Evolutionary conservation across 306 rosid species (phyloP).

Genomic region (Prunus mira): DNA sequence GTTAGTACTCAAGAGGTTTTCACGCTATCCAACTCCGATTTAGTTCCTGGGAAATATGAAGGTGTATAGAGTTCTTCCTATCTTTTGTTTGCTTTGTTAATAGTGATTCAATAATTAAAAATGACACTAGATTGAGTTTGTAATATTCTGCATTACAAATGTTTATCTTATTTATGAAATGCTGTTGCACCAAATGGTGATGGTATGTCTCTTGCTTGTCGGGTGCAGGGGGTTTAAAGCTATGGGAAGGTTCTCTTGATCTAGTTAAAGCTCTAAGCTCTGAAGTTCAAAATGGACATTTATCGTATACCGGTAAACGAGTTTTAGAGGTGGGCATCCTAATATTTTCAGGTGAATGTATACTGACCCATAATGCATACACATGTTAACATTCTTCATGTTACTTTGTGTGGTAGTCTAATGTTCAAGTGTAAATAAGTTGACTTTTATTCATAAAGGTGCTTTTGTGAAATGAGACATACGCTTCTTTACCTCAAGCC

Average conservation of each 20-base stretch:
- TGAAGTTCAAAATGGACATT: conserved; percentile 44
- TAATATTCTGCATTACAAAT: neutral
- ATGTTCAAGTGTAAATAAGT: neutral
- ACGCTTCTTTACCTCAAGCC: neutral
- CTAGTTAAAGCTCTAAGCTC: conserved; percentile 66
- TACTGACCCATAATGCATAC: neutral
- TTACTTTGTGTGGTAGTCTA: neutral
- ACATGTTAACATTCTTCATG: neutral
- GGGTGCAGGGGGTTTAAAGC: too few species aligned
- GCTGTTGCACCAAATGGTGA: too few species aligned
- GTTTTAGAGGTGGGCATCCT: conserved; percentile 77
- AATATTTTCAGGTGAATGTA: conserved; percentile 31
- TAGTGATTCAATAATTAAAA: neutral
- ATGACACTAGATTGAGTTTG: neutral
- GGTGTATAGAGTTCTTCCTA: conserved; percentile 36
- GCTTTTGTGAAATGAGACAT: neutral
- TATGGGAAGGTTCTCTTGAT: conserved; percentile 25
- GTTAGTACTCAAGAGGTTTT: conserved; percentile 81
- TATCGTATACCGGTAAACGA: conserved; percentile 54
- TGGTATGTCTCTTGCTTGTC: too few species aligned
- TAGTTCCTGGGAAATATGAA: conserved; percentile 94
- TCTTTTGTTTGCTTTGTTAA: conserved; percentile 7
- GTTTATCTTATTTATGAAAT: neutral
- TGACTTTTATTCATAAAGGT: neutral
- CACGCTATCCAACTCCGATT: conserved; percentile 81